Evolutionary conservation across 2,329 filamentous ascomycete species (phyloP).

Genomic region (Xylariaceae sp.): DNA sequence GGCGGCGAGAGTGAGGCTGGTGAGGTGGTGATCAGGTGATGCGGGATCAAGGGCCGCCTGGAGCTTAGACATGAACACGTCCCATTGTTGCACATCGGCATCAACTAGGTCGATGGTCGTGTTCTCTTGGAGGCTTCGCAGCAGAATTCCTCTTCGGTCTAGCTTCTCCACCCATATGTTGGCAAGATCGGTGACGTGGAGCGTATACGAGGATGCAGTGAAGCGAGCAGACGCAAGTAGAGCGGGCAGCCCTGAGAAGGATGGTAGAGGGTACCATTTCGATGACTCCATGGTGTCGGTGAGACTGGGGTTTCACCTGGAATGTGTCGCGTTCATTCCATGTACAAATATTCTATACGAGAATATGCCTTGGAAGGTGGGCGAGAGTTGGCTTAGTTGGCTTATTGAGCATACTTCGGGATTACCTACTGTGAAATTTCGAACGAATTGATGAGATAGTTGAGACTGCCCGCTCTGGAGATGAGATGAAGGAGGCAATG

Average conservation of each 20-base stretch:
- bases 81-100: constrained; percentile 57
- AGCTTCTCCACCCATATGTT: constrained; percentile 67
- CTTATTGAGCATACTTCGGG: background rate
- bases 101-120: constrained; percentile 70
- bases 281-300: constrained; percentile 25
- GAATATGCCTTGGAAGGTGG: background rate
- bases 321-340: background rate
- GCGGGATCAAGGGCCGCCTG: constrained; percentile 45
- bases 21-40: constrained; percentile 39
- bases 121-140: constrained; percentile 55
- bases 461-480: too few relatives aligned
- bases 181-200: constrained; percentile 66
- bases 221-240: constrained; percentile 59
- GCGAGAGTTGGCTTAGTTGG: background rate
- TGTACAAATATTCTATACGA: background rate
- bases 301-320: background rate
- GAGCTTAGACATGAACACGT: constrained; percentile 61
- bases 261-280: constrained; percentile 45
- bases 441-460: too few relatives aligned
- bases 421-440: too few relatives aligned
- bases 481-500: too few relatives aligned
- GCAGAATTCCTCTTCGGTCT: constrained; percentile 55
- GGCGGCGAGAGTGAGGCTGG: constrained; percentile 40
- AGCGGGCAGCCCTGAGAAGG: constrained; percentile 45
- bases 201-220: constrained; percentile 50